Evolutionary conservation across 1,139 yeast species (phyloP), one percentile per base, ranked within the genome.

Genomic region (Candida sp.): DNA sequence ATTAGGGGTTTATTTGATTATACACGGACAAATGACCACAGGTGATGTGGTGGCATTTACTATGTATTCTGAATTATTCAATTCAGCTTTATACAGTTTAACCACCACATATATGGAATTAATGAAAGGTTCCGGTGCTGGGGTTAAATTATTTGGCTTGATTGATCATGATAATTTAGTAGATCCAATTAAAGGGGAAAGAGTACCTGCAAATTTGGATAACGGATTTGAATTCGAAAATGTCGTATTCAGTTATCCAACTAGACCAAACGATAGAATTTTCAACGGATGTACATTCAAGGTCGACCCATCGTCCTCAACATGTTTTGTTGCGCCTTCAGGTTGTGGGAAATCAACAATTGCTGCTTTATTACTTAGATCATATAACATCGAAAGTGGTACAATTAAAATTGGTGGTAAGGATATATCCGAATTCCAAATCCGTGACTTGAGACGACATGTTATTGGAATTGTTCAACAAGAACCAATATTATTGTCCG

Each of bases 281-380:
- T 82, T 91, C 58, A 64, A 81, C 21, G 77, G 79, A n/a, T 75
- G 90, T 55, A 68, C 77, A 34, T 75, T 90, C 43, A 70, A 65
- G 8, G 76, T 90, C 32, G 63, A 73, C 11, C 79, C 87, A 4
- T 90, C 93, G 12, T 84, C 89, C 43, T 87, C 89, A 46, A 82
- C 93, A 5, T 93, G 97, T 57, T 76, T 90, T 43, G 97, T 89
- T 12, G 97, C 97, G 1, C 87, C 93, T 12, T 87, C 96, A 15
- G 97, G 97, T 0, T 84, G 95, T 45, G 97, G 97, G 19, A 90
- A 90, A 58, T 86, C 95, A 4, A 90, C 97, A 0, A 77, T 90
- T 33, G 84, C 91, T 1, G 80, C 89, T 5, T 65, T 90, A 40
- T 64, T 90, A 21, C 71, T 89, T 49, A 74, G 96, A 43, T 81